These are phyloP conservation scores for Marasmius fiardii DNA, from an alignment of 1,284 basidiomycete species.

Conservation along the genomic window DNA sequence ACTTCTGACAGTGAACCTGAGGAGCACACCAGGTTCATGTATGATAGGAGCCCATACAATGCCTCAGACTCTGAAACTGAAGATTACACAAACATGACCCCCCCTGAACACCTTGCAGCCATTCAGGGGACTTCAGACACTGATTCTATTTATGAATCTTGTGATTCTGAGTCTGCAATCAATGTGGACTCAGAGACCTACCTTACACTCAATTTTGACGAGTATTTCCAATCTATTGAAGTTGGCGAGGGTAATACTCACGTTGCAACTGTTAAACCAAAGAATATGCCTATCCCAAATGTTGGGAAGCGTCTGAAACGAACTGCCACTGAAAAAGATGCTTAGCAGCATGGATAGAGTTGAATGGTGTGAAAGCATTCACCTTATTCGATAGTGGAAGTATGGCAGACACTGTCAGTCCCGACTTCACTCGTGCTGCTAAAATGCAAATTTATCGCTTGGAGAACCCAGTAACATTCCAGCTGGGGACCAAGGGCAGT, in stretches of 20 bases:
- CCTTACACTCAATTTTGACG: conserved; percentile 3
- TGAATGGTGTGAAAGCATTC: conserved; percentile 18
- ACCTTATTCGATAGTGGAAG: conserved; percentile 22
- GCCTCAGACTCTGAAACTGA: background rate
- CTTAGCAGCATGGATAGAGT: conserved; percentile 6
- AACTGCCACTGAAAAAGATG: conserved; percentile 3
- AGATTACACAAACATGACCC: background rate
- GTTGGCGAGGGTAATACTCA: background rate
- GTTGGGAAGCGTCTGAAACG: background rate
- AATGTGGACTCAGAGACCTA: background rate
- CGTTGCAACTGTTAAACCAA: background rate
- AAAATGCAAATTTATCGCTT: conserved; percentile 13
- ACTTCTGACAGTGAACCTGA: too few relatives aligned
- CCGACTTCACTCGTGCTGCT: conserved; percentile 16
- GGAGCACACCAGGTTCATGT: conserved; percentile 6
- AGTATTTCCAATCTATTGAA: conserved; percentile 5
- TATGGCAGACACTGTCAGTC: conserved; percentile 19
- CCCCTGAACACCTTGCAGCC: background rate
- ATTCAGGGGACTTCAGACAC: background rate
- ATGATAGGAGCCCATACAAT: background rate
- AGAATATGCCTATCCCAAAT: background rate
- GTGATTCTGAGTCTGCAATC: background rate
- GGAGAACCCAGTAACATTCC: conserved; percentile 18
- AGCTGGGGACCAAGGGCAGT: conserved; percentile 22
- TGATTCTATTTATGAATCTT: background rate